Evolutionary conservation across 2,329 filamentous ascomycete genomes (phyloP).

Genomic region (Calonectria multiphialidica): DNA sequence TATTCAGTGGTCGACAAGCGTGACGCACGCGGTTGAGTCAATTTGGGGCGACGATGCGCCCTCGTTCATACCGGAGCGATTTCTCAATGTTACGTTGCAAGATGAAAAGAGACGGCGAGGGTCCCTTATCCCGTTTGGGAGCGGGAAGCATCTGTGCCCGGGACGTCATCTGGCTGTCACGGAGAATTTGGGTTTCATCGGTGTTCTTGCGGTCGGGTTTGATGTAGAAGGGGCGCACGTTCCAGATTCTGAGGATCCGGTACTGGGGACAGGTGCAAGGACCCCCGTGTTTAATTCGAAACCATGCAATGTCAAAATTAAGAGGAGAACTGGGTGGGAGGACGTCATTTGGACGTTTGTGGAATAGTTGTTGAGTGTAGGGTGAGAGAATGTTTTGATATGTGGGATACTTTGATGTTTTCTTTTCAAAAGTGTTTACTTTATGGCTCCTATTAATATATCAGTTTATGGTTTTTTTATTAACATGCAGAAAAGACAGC

Average conservation of each 20-base stretch:
- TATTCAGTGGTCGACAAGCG: slow-evolving; percentile 13
- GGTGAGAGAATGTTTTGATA: not conserved
- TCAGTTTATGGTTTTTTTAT: no score
- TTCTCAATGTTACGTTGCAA: slow-evolving; percentile 24
- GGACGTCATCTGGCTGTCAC: slow-evolving; percentile 47
- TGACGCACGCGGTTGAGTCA: slow-evolving; percentile 4
- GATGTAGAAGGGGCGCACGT: slow-evolving; percentile 28
- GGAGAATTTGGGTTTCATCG: slow-evolving; percentile 34
- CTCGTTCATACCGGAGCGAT: slow-evolving; percentile 31
- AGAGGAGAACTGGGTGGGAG: not conserved
- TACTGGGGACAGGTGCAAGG: slow-evolving; percentile 16
- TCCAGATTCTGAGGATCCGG: slow-evolving; percentile 18
- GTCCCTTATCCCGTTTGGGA: slow-evolving; percentile 48
- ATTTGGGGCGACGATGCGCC: slow-evolving; percentile 15
- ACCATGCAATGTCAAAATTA: not conserved
- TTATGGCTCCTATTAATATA: no score
- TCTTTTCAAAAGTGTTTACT: no score
- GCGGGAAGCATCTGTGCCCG: slow-evolving; percentile 48
- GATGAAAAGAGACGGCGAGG: slow-evolving; percentile 39
- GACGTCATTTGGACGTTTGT: not conserved
- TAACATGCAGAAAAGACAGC: no score
- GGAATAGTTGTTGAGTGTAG: not conserved
- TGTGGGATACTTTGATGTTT: no score
- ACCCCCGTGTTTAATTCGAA: slow-evolving; percentile 2
- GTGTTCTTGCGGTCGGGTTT: slow-evolving; percentile 20